These are phyloP conservation scores for Echinochloa phyllopogon DNA, from an alignment of 176 grass and related monocot species.

Conservation along the genomic window DNA sequence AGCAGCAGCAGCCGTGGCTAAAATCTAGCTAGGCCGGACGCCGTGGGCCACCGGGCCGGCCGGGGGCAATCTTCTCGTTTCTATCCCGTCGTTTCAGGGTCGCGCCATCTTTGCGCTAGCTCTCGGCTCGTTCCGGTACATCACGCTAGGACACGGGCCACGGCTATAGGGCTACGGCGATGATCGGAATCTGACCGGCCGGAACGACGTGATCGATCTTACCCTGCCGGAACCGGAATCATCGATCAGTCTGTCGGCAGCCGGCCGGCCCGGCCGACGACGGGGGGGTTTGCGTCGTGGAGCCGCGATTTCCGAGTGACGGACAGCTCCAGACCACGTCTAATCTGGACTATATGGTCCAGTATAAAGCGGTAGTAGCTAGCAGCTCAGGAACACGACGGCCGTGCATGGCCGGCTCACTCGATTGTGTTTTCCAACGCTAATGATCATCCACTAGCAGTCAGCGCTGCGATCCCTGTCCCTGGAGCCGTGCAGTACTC, in stretches of 20 bases:
- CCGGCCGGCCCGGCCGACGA: not conserved
- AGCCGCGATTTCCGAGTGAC: not conserved
- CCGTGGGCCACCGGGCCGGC: not conserved
- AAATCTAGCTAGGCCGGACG: not conserved
- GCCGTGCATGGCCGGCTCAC: not conserved
- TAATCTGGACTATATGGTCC: no score
- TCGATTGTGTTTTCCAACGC: not conserved
- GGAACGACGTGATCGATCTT: not conserved
- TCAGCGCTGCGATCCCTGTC: not conserved
- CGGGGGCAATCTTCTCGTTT: no score
- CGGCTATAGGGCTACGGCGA: not conserved
- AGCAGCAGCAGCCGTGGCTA: not conserved
- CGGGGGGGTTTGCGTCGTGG: not conserved
- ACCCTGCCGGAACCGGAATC: not conserved
- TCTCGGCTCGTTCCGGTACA: not conserved
- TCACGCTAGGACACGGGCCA: not conserved
- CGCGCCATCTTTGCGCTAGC: not conserved
- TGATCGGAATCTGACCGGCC: not conserved
- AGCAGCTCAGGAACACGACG: no score
- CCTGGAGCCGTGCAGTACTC: not conserved
- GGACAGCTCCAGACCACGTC: not conserved
- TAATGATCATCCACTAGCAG: not conserved
- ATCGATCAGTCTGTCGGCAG: not conserved
- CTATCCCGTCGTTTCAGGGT: not conserved
- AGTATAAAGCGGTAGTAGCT: no score